phyloP scores from a whole-genome alignment of 1,284 basidiomycete genomes.

The Ustilago hordei region DNA sequence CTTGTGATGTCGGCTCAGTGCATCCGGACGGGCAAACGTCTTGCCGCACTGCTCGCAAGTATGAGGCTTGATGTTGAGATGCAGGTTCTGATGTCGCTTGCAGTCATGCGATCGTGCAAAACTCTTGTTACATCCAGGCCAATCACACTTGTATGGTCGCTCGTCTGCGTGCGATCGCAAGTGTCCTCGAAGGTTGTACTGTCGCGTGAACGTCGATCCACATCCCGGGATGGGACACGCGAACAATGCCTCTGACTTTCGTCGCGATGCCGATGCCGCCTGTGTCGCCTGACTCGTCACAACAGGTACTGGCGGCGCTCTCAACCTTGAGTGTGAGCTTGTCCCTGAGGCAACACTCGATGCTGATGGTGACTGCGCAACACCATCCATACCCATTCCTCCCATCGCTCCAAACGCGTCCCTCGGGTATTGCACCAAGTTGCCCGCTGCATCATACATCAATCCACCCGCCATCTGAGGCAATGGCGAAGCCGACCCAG shows the following conservation, averaged over 20 bases:
- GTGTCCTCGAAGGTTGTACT: slow-evolving; percentile 79
- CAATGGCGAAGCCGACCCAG: slow-evolving; percentile 36
- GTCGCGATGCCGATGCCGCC: slow-evolving; percentile 85
- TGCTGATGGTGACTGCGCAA: slow-evolving; percentile 27
- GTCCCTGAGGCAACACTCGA: slow-evolving; percentile 35
- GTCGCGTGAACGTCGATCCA: slow-evolving; percentile 80
- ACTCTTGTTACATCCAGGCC: slow-evolving; percentile 91
- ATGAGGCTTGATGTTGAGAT: slow-evolving; percentile 85
- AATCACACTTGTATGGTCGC: slow-evolving; percentile 90
- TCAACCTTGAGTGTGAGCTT: slow-evolving; percentile 26
- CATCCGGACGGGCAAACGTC: slow-evolving; percentile 91
- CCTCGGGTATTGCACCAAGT: slow-evolving; percentile 36
- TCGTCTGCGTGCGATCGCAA: slow-evolving; percentile 96
- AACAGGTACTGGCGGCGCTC: slow-evolving; percentile 47
- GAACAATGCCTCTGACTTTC: slow-evolving; percentile 90
- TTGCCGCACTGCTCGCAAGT: slow-evolving; percentile 91
- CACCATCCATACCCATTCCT: slow-evolving; percentile 24
- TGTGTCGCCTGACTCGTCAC: slow-evolving; percentile 96
- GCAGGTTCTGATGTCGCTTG: slow-evolving; percentile 78
- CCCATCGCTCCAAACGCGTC: slow-evolving; percentile 17
- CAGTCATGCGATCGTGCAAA: slow-evolving; percentile 96
- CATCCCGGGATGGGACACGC: slow-evolving; percentile 93
- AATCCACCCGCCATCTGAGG: slow-evolving; percentile 33
- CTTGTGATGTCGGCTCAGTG: slow-evolving; percentile 76
- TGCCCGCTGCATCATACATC: slow-evolving; percentile 28